A percentile compares a stretch with the other conserved stretches of the same genome.
These are phyloP conservation scores for Cyamopsis tetragonoloba DNA, from an alignment of 306 rosid genomes.

Conservation along the genomic window DNA sequence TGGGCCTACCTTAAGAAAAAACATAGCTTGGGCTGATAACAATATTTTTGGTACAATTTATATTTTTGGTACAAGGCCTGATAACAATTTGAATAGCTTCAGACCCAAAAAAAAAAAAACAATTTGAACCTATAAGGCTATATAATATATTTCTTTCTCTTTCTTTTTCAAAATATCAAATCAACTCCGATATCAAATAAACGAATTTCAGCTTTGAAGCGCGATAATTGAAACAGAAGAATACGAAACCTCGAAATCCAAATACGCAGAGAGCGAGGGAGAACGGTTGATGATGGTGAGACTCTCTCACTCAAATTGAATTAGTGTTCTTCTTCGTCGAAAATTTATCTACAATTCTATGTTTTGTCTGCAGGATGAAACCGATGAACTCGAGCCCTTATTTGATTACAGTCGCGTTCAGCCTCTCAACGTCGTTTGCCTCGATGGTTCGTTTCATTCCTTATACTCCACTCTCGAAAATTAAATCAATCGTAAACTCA, in stretches of 20 bases:
- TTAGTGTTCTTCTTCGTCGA: conserved; percentile 24
- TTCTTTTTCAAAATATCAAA: too few relatives aligned
- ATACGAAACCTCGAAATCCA: neutral
- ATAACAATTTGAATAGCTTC: too few relatives aligned
- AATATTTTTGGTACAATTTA: too few relatives aligned
- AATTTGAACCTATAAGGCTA: too few relatives aligned
- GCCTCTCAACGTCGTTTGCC: conserved; percentile 34
- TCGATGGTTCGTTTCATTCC: conserved; percentile 51
- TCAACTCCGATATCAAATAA: too few relatives aligned
- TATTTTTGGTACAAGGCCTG: too few relatives aligned
- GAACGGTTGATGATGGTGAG: neutral
- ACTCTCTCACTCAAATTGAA: neutral
- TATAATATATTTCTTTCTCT: too few relatives aligned
- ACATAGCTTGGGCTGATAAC: too few relatives aligned
- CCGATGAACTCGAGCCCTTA: conserved; percentile 80
- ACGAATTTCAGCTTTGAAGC: conserved; percentile 14
- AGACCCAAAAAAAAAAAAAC: too few relatives aligned
- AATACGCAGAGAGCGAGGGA: neutral
- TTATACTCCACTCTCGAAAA: too few relatives aligned
- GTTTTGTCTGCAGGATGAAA: conserved; percentile 42
- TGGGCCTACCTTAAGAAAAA: too few relatives aligned
- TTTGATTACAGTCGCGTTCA: conserved; percentile 87
- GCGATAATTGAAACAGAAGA: too few relatives aligned
- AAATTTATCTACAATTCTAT: neutral
- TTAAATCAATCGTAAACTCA: neutral